Evolutionary conservation across 192 early-diverging fungal species (phyloP).

Genomic region (Rhizophagus prolifer): DNA sequence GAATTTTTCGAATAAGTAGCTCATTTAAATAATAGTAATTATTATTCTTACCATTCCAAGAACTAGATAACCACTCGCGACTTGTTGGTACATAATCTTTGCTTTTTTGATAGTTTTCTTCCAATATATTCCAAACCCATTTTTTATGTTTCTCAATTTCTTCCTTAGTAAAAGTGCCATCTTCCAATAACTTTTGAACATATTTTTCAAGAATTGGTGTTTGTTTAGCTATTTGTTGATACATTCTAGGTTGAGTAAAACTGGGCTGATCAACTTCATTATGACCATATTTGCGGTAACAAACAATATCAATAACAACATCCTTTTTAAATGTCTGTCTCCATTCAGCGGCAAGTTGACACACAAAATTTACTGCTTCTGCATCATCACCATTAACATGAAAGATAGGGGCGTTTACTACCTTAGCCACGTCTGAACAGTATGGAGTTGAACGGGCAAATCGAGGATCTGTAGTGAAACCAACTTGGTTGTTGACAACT

Average conservation of each 20-base stretch:
- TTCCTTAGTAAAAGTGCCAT: constrained; percentile 78
- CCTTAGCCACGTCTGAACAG: constrained; percentile 97
- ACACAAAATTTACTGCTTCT: constrained; percentile 94
- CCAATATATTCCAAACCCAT: constrained; percentile 88
- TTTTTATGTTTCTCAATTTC: constrained; percentile 89
- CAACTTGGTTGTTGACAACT: constrained; percentile 99
- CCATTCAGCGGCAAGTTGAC: constrained; percentile 95
- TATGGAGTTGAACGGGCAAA: constrained; percentile 94
- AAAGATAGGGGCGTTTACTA: constrained; percentile 94
- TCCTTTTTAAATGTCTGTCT: constrained; percentile 93
- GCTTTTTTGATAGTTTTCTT: constrained; percentile 88
- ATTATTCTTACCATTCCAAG: constrained; percentile 74
- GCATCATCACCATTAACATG: constrained; percentile 99
- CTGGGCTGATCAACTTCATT: constrained; percentile 99
- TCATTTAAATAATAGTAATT: not conserved
- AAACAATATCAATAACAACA: constrained; percentile 95
- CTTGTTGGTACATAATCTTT: constrained; percentile 86
- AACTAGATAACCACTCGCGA: constrained; percentile 93
- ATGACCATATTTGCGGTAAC: constrained; percentile 98
- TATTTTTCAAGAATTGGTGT: constrained; percentile 83
- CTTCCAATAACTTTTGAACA: constrained; percentile 75
- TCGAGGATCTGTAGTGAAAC: constrained; percentile 97
- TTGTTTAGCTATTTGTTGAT: constrained; percentile 86
- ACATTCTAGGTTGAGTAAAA: constrained; percentile 99
- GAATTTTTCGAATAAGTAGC: too few species aligned